Conservation (phyloP, 441 rosid genomes). For the Theobroma grandiflorum region DNA sequence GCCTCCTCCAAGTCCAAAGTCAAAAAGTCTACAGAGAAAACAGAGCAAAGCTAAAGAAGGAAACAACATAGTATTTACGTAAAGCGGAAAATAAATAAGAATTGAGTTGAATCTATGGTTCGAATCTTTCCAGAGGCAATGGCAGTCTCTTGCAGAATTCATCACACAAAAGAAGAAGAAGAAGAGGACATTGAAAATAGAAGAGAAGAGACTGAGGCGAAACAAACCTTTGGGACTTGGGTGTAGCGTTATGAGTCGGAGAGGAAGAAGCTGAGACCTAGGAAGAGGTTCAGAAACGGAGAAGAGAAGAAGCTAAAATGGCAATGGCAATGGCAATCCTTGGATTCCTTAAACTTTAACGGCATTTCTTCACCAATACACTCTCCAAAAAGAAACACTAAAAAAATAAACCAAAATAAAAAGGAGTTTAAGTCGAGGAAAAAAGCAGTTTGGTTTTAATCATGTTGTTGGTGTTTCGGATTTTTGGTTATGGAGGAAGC, state of each 20-base stretch:
- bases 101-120: conserved; percentile 2
- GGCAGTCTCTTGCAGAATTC: background rate
- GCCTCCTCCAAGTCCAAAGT: background rate
- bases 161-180: background rate
- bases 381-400: background rate
- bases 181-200: background rate
- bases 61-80: background rate
- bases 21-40: background rate
- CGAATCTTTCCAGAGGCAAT: background rate
- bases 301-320: conserved; percentile 7
- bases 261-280: background rate
- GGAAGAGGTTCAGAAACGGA: background rate
- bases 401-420: background rate
- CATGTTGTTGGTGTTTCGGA: background rate
- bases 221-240: background rate
- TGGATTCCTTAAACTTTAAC: conserved; percentile 3
- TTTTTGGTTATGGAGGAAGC: background rate
- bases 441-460: background rate
- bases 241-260: background rate
- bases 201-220: background rate
- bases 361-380: conserved; percentile 47
- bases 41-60: background rate
- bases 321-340: background rate
- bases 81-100: background rate
- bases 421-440: too few relatives aligned